phyloP scores from a whole-genome alignment of 306 rosid species.

The Lathyrus oleraceus region DNA sequence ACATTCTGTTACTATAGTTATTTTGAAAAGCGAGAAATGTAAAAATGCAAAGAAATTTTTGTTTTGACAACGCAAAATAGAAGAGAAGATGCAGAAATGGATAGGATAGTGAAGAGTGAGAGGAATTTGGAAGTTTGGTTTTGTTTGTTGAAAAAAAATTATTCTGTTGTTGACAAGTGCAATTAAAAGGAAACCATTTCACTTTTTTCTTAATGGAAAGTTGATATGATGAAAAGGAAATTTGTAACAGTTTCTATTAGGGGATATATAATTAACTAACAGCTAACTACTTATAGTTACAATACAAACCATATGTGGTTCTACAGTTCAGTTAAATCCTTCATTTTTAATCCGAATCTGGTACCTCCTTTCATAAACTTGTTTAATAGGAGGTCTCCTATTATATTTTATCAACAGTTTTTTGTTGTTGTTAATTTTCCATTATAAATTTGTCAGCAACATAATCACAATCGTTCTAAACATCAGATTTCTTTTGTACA shows the following conservation, averaged over 20 bases:
- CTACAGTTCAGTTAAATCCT: neutral
- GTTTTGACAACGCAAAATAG: neutral
- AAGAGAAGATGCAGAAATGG: conserved; percentile 11
- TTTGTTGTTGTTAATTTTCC: neutral
- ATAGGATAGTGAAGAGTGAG: neutral
- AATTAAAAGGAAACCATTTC: conserved; percentile 11
- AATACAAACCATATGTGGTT: neutral
- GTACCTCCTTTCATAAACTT: neutral
- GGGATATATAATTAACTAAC: neutral
- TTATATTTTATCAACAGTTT: neutral
- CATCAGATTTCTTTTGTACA: neutral
- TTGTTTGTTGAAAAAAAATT: neutral
- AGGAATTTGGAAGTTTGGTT: conserved; percentile 2
- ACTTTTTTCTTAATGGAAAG: neutral
- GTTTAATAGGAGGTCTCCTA: neutral
- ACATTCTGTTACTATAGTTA: neutral
- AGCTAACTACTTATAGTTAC: neutral
- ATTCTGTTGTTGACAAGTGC: conserved; percentile 12
- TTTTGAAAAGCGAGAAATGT: neutral
- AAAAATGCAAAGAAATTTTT: neutral
- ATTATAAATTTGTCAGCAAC: neutral
- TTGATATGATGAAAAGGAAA: neutral
- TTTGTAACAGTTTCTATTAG: neutral
- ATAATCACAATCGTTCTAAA: conserved; percentile 2
- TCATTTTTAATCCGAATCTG: neutral